Evolutionary conservation across 148 eudicot species (phyloP).

Genomic region (Cornus controversa): DNA sequence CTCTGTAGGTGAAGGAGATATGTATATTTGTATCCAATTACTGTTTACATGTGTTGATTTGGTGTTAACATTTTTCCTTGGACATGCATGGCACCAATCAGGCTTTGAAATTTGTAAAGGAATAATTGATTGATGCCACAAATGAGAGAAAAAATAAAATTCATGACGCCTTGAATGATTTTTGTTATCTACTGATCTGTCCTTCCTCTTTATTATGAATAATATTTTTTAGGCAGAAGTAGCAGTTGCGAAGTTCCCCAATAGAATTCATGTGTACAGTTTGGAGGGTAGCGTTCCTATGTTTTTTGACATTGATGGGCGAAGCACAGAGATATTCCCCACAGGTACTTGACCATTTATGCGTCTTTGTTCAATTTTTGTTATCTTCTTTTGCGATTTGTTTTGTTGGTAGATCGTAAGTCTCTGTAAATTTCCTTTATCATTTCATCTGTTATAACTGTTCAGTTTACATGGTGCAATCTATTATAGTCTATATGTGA

Average conservation of each 20-base stretch:
- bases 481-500: background rate
- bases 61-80: background rate
- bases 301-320: constrained; percentile 85
- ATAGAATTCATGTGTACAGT: constrained; percentile 79
- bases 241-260: constrained; percentile 72
- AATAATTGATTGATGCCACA: background rate
- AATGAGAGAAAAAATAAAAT: no score
- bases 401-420: background rate
- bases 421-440: background rate
- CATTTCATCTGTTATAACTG: background rate
- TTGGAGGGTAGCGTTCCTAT: constrained; percentile 80
- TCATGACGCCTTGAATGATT: background rate
- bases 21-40: background rate
- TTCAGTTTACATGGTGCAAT: background rate
- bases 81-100: background rate
- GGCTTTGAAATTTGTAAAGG: background rate
- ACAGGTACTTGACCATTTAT: constrained; percentile 51
- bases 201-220: background rate
- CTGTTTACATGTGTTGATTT: background rate
- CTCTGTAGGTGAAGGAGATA: background rate
- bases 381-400: background rate
- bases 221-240: constrained; percentile 53
- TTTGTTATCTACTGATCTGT: constrained; percentile 4
- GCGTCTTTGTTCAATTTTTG: background rate
- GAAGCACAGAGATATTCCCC: constrained; percentile 78